Base-by-base conservation (phyloP, 371 early-diverging fungal genomes). In the Basidiobolus meristosporus region DNA sequence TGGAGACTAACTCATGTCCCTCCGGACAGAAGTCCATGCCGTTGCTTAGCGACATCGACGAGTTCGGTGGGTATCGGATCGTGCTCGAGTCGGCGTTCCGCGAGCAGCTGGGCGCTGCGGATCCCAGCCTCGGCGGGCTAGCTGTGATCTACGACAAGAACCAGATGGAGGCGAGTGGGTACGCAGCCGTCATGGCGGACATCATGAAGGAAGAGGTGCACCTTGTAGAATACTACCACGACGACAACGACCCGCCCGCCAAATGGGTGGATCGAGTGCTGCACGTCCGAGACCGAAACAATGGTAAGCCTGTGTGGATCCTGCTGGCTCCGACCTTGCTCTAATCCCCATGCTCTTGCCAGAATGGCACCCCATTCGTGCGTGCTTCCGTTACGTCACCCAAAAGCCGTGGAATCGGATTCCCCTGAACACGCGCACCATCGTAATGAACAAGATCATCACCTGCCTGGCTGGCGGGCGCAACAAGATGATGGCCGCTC, bases 1-100 rank as follows among this genome's bases (percentile, higher is more conserved):
- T 90, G 35, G 91, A 90, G 52, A 89, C 91, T 35, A 89, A 88
- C 54, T 85, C 86, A 18, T 89, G 91, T 46, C 91, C 91, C 1
- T 82, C 84, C 12, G 91, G 91, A 15, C 89, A 90, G 60, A 88
- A 86, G 46, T 84, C 86, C 9, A 90, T 90, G 91, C 91, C 91
- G 1, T 60, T 86, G 0, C 48, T 90, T n/a, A 69, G 73, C 5
- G 90, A 89, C 34, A 70, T 72, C 2, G 84, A 86, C 42, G 73
- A 73, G 50, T 68, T 68, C 20, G 77, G 77, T 38, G 80, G 82
- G 1, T 88, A 87, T 49, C 72, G 82, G 18, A 45, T 68, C 20
- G 89, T 89, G 11, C 63, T 89, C 16, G 70, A 78, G 44, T 62
- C 69, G 1, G 82, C 90, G 0, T 83, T 88, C 51, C 63, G 62